These are phyloP conservation scores for Paxillus ammoniavirescens DNA, from an alignment of 768 basidiomycete genomes.

Conservation along the genomic window DNA sequence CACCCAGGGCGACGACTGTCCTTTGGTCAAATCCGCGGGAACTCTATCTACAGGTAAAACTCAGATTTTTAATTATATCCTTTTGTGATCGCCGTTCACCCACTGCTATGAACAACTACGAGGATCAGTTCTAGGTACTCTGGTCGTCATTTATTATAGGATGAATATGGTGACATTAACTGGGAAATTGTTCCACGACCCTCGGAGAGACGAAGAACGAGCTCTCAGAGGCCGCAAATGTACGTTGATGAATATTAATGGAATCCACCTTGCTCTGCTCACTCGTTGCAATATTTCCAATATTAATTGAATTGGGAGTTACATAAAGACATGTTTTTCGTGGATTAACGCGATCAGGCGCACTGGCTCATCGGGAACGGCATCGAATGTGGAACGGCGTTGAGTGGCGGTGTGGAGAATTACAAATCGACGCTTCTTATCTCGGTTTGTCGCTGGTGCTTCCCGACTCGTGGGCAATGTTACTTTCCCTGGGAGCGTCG, in stretches of 20 bases:
- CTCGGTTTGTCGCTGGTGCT: slow-evolving; percentile 11
- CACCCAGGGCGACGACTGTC: slow-evolving; percentile 5
- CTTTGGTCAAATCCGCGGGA: slow-evolving; percentile 20
- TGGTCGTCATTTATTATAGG: background rate
- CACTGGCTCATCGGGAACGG: slow-evolving; percentile 13
- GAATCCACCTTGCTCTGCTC: background rate
- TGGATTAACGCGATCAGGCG: slow-evolving; percentile 24
- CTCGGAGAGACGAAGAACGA: slow-evolving; percentile 5
- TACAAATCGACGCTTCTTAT: slow-evolving; percentile 22
- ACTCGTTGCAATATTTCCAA: background rate
- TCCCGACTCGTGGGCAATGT: slow-evolving; percentile 26
- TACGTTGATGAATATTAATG: slow-evolving; percentile 3
- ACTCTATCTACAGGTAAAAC: slow-evolving; percentile 12
- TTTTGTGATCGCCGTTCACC: slow-evolving; percentile 1
- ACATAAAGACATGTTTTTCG: background rate
- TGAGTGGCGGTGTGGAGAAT: slow-evolving; percentile 27
- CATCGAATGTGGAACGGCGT: slow-evolving; percentile 17
- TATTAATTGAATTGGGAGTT: too few species aligned
- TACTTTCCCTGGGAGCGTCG: slow-evolving; percentile 25
- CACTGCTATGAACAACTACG: background rate
- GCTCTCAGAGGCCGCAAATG: slow-evolving; percentile 4
- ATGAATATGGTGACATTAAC: background rate
- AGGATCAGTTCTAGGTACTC: slow-evolving; percentile 1
- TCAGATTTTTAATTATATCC: background rate
- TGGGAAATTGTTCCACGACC: slow-evolving; percentile 14